Conservation (phyloP, 2,329 filamentous ascomycete species). For the Penicillium sp. region DNA sequence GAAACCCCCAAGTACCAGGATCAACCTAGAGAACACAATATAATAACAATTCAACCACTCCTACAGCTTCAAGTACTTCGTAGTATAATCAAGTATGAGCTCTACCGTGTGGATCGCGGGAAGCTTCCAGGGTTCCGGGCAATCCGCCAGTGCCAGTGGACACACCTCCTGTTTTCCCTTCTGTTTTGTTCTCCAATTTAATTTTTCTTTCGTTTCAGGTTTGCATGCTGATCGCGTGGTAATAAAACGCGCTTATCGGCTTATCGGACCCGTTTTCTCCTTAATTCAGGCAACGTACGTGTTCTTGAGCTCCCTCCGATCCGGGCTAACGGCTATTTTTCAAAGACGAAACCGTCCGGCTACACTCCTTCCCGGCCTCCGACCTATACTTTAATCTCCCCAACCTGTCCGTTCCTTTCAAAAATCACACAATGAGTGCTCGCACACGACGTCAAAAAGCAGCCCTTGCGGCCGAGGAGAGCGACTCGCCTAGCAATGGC, state of each 20-base stretch:
- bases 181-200: neutral
- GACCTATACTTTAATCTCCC: neutral
- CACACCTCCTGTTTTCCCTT: constrained; percentile 6
- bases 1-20: too few species aligned
- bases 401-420: neutral
- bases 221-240: neutral
- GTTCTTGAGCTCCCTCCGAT: neutral
- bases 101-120: constrained; percentile 8
- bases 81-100: too few species aligned
- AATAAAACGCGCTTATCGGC: constrained; percentile 1
- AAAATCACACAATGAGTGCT: constrained; percentile 34
- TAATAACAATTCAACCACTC: too few species aligned
- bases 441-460: constrained; percentile 44
- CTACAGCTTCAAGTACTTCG: too few species aligned
- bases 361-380: neutral
- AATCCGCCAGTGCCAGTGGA: constrained; percentile 13
- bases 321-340: neutral
- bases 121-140: constrained; percentile 24
- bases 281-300: neutral
- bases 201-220: neutral
- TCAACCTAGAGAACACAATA: too few species aligned
- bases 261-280: neutral
- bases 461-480: constrained; percentile 31
- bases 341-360: neutral
- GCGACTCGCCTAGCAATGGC: constrained; percentile 34